Evolutionary conservation across 495 filamentous ascomycete genomes (phyloP).

Genomic region (Aspergillus sclerotioniger): DNA sequence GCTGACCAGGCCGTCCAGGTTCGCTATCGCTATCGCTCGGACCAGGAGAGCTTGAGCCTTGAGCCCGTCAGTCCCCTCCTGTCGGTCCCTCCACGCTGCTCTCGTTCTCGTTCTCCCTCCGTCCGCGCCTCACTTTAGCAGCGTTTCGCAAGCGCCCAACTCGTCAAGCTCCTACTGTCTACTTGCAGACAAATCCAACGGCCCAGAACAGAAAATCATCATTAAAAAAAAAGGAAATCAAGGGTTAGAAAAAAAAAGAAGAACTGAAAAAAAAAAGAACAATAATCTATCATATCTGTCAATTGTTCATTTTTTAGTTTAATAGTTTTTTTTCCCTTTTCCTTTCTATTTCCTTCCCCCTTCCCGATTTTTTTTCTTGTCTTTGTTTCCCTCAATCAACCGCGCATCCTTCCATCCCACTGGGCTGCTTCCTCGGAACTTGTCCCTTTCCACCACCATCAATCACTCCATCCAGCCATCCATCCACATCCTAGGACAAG

Average conservation of each 20-base stretch:
- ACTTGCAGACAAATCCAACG: background rate
- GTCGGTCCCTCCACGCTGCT: slow-evolving; percentile 1
- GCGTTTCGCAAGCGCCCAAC: slow-evolving; percentile 12
- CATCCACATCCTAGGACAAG: background rate
- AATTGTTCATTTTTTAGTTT: background rate
- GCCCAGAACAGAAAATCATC: background rate
- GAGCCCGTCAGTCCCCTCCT: slow-evolving; percentile 5
- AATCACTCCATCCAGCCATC: background rate
- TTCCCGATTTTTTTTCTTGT: background rate
- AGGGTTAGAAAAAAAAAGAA: background rate
- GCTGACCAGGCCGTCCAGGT: background rate
- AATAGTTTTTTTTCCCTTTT: slow-evolving; percentile 2
- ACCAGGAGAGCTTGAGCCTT: background rate
- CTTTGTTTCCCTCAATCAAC: slow-evolving; percentile 1
- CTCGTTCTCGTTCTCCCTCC: background rate
- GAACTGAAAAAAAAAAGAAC: slow-evolving; percentile 6
- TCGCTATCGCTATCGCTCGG: slow-evolving; percentile 8
- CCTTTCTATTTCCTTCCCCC: slow-evolving; percentile 8
- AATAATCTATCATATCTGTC: background rate
- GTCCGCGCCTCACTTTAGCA: slow-evolving; percentile 15
- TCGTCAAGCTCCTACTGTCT: background rate
- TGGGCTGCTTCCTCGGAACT: background rate
- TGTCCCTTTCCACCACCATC: background rate
- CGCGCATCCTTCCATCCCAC: background rate
- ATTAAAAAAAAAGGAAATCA: slow-evolving; percentile 4